Evolutionary conservation across 2,329 filamentous ascomycete genomes (phyloP), one percentile per base, ranked within the genome.

Genomic region (Apiospora marii): DNA sequence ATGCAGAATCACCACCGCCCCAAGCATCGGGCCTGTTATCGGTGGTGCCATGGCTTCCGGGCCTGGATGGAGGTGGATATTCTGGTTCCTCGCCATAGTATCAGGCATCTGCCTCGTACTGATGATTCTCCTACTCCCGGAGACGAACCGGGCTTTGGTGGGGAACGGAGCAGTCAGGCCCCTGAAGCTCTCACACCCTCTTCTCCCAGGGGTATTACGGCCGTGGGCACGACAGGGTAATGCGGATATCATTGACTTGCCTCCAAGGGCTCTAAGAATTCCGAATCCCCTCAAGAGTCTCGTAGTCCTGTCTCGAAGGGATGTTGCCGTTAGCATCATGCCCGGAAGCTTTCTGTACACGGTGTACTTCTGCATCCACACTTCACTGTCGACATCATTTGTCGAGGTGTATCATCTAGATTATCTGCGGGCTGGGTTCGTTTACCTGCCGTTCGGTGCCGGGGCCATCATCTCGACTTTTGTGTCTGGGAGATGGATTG

Each of bases 21-120:
- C 72, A 7, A 74, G 70, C 34, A 30, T 75, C 27, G 68, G 53
- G 12, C 73, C 73, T 3, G 30, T 75, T 14, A 69, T 74, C 34
- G 71, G 73, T 24, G 72, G 72, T 72, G 41, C 58, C 68, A 10
- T 27, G 72, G 19, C 46, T 74, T 14, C 34, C 7, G 24, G 16
- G 13, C 22, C 4, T 72, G 74, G 72, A 61, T 44, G 6, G 68
- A 70, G 27, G 71, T 75, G 16, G 37, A 41, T 41, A 41, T 73
- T 74, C 58, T 74, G 61, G 74, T 72, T 74, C 34, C 68, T 73
- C 37, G 37, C 37, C 37, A 41, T 41, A 0, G 7, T 41, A 41
- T 41, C 37, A 10, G 5, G 37, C 37, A 10, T 41, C 10, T 41
- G 37, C 37, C 37, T 41, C 7, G 37, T 10, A 10, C 8, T 41